Base-by-base conservation (phyloP, 371 early-diverging fungal genomes). In the Dinochytrium kinnereticum region DNA sequence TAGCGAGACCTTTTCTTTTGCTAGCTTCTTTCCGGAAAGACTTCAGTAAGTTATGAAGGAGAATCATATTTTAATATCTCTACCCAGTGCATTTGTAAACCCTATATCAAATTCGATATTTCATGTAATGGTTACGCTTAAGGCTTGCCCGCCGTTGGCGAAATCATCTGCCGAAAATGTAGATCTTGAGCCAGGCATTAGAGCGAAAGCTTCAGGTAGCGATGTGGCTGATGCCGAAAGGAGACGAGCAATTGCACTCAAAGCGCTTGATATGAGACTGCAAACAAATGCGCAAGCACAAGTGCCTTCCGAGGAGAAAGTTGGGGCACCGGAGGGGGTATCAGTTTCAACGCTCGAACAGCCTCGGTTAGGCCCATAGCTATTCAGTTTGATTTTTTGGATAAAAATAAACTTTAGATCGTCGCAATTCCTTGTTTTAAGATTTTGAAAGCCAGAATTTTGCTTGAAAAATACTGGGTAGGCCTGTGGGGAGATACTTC, bases 1-100 rank as follows among this genome's bases (percentile, higher is more conserved):
- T 51, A 89, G 90, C 73, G 95, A 94, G 70, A 86, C 93, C 0
- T 95, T 95, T 86, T 89, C 91, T 0, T 86, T 95, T 59, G 88
- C 89, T 1, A 89, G 91, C 33, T 95, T 95, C 69, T 94, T 93
- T 76, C 95, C 95, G 2, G 92, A 92, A 50, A 80, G 89, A 38
- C 75, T 91, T 39, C 92, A 92, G 92, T 85, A 65, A 34, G 76
- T 65, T 57, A 30, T 7, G n/a, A n/a, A n/a, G n/a, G n/a, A n/a
- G n/a, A n/a, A n/a, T n/a, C n/a, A n/a, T n/a, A n/a, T n/a, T 38
- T n/a, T n/a, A n/a, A n/a, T n/a, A n/a, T n/a, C n/a, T n/a, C 44
- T 44, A 21, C 7, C 1, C 64, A 82, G 81, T 26, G 77, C 80
- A 1, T 57, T 82, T 68, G 71, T 85, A 39, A 74, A 80, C 24